phyloP scores from a whole-genome alignment of 495 filamentous ascomycete genomes.

The Penicillium daleae region DNA sequence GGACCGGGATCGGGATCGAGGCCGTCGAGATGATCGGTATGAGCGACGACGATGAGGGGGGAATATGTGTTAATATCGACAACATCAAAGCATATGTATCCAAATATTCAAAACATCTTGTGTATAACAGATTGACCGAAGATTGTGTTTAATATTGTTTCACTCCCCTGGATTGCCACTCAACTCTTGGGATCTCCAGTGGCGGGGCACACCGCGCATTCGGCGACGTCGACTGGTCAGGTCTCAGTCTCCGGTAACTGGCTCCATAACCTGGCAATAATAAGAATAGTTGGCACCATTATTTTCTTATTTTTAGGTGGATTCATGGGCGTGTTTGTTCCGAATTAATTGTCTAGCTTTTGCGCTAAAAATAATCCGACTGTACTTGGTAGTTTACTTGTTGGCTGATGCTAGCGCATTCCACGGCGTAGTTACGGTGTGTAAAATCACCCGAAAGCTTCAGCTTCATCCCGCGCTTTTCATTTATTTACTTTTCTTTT shows the following conservation, averaged over 20 bases:
- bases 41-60: constrained; percentile 7
- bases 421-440: constrained; percentile 23
- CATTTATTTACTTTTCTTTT: constrained; percentile 26
- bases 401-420: constrained; percentile 12
- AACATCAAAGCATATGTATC: neutral
- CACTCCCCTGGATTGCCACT: neutral
- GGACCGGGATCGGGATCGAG: neutral
- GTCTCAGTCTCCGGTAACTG: constrained; percentile 17
- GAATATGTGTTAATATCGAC: neutral
- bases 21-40: constrained; percentile 7
- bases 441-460: constrained; percentile 11
- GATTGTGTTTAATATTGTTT: neutral
- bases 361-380: constrained; percentile 31
- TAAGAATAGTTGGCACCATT: no score
- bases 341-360: constrained; percentile 11
- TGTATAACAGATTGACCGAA: neutral
- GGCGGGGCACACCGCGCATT: constrained; percentile 8
- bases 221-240: constrained; percentile 20
- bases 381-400: neutral
- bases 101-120: no score
- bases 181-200: constrained; percentile 6
- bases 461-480: constrained; percentile 31
- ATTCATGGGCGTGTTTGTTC: neutral
- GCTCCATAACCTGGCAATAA: constrained; percentile 1
- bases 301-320: neutral